Evolutionary conservation across 163 green algal genomes (phyloP), one percentile per base, ranked within the genome.

Genomic region (Chlorella variabilis): DNA sequence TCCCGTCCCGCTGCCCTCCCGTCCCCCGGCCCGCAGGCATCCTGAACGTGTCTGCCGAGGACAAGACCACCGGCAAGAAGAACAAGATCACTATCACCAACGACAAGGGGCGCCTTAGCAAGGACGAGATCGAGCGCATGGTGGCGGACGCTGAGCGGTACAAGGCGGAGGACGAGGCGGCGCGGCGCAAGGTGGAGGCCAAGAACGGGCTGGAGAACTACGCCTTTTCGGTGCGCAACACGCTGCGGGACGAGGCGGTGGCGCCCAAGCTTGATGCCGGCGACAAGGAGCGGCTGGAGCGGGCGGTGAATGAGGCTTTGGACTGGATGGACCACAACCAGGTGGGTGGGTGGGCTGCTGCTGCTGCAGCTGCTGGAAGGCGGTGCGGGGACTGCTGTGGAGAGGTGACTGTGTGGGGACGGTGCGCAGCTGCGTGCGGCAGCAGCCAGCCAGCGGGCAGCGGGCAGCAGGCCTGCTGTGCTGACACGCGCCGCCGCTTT

Each of bases 131-230:
- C 62, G 95, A 99, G 92, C 89, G 93, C 69, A 98, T 98, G 94
- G 93, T 98, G 63, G 86, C 96, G 84, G 94, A 95, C 61, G 91
- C 91, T 2, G 91, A 94, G 84, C 94, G 96, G 91, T 98, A 96
- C 93, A 97, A 97, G 90, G 76, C 78, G 3, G 91, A 97, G 65
- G 93, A 97, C 71, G 90, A 92, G 84, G 75, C 73, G 71, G 82
- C 89, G 65, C 90, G 93, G 87, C 45, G 36, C 39, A 80, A 80
- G 62, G 89, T 96, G 25, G 95, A 99, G 76, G 92, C 94, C 36
- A 98, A 98, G 92, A 93, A 93, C 84, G n/a, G 23, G 54, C 89
- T 99, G 6, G 97, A 99, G 91, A 99, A 99, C 91, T 99, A 99
- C 83, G 95, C 95, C 17, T 99, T 98, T 93, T 61, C 94, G 89